phyloP scores from a whole-genome alignment of 2,329 filamentous ascomycete genomes.

The Paradendryphiella salina region DNA sequence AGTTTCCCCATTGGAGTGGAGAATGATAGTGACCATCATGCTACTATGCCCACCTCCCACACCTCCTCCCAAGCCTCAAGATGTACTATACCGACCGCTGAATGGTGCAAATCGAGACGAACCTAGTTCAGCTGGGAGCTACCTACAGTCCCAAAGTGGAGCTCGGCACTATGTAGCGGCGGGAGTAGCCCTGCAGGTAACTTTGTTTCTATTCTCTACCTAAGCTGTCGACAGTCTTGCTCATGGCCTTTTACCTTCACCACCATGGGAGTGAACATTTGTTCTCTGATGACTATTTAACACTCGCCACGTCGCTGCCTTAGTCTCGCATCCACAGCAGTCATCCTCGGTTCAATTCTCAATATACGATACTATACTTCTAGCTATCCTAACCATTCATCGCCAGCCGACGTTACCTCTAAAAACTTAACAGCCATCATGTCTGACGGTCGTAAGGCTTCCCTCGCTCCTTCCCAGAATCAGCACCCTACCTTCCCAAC shows the following conservation, averaged over 20 bases:
- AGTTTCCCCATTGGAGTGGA: conserved; percentile 17
- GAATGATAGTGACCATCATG: conserved; percentile 25
- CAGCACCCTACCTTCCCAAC: not conserved
- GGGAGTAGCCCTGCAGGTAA: conserved; percentile 43
- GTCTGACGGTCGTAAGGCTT: conserved; percentile 60
- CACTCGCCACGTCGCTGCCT: conserved; percentile 38
- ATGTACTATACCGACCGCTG: conserved; percentile 38
- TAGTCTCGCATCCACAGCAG: conserved; percentile 22
- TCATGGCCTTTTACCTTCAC: conserved; percentile 20
- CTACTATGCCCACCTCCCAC: conserved; percentile 31
- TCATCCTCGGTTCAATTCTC: conserved; percentile 24
- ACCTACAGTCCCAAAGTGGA: conserved; percentile 43
- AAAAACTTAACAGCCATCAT: conserved; percentile 43
- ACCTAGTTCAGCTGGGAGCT: conserved; percentile 44
- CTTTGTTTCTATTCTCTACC: conserved; percentile 17
- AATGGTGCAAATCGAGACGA: conserved; percentile 31
- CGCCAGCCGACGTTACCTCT: conserved; percentile 19
- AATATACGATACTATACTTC: conserved; percentile 6
- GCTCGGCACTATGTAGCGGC: conserved; percentile 44
- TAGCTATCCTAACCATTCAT: conserved; percentile 11
- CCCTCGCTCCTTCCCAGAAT: conserved; percentile 7
- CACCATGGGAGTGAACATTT: conserved; percentile 32
- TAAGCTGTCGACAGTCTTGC: conserved; percentile 31
- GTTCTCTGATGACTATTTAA: conserved; percentile 42
- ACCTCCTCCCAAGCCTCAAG: conserved; percentile 33